A percentile compares a stretch with the other conserved stretches of the same genome.
Conservation (phyloP, 2,329 filamentous ascomycete species). For the Tolypocladium tundrense region DNA sequence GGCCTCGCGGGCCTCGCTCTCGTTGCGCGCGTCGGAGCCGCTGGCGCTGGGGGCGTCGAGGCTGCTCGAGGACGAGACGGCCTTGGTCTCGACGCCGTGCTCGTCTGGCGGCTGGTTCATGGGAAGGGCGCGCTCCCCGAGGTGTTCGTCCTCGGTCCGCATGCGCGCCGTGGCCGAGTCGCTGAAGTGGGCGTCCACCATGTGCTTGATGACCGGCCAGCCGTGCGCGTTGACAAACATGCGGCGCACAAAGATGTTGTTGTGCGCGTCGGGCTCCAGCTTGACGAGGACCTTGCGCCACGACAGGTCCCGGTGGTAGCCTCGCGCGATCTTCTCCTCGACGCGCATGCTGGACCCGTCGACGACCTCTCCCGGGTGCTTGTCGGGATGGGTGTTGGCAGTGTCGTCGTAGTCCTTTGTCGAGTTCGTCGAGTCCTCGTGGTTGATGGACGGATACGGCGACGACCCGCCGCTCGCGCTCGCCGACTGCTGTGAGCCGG, state of each 20-base stretch:
- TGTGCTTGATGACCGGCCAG: conserved; percentile 92
- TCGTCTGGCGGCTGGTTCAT: conserved; percentile 44
- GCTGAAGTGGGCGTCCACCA: conserved; percentile 90
- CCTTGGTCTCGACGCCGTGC: conserved; percentile 56
- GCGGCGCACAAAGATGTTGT: conserved; percentile 92
- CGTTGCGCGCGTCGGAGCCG: conserved; percentile 5
- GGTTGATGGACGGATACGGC: conserved; percentile 22
- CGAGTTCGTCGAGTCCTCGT: conserved; percentile 33
- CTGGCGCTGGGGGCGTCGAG: conserved; percentile 17
- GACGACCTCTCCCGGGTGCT: conserved; percentile 25
- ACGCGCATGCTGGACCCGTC: conserved; percentile 70
- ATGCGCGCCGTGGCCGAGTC: conserved; percentile 53
- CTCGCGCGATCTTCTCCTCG: conserved; percentile 94
- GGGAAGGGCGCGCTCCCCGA: conserved; percentile 58
- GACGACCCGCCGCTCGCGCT: conserved; percentile 16
- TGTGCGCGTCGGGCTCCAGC: conserved; percentile 79
- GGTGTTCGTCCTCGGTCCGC: conserved; percentile 56
- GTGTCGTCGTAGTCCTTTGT: conserved; percentile 43
- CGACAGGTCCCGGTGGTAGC: conserved; percentile 81
- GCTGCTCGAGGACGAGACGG: conserved; percentile 9
- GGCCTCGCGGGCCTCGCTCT: conserved; percentile 23
- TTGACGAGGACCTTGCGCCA: conserved; percentile 97
- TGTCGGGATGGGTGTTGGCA: conserved; percentile 33
- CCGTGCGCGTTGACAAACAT: conserved; percentile 97
- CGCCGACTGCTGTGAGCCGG: conserved; percentile 12